phyloP scores from a whole-genome alignment of 106 monocot genomes.

The Dioscorea alata region DNA sequence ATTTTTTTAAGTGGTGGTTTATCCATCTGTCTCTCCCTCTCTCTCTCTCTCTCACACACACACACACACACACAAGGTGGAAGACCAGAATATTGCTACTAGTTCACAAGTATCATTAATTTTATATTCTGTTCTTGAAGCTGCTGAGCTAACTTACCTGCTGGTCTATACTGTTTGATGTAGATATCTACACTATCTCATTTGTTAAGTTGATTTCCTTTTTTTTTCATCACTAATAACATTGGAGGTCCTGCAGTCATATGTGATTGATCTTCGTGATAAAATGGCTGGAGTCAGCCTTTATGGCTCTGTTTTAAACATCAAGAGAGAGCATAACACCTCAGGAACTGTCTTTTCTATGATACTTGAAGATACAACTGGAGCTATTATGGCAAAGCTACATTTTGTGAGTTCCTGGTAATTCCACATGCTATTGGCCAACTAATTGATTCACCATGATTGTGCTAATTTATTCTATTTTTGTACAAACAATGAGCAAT shows the following conservation, averaged over 20 bases:
- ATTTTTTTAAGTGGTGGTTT: no score
- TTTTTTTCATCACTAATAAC: constrained; percentile 1
- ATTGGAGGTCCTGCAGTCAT: constrained; percentile 36
- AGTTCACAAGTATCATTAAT: no score
- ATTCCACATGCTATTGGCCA: neutral
- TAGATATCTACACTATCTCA: neutral
- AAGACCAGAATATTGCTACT: no score
- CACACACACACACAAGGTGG: no score
- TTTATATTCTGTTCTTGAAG: no score
- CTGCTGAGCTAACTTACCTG: neutral
- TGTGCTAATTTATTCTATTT: no score
- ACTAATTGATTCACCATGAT: no score
- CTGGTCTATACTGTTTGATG: neutral
- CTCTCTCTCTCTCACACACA: no score
- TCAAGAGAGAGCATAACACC: constrained; percentile 28
- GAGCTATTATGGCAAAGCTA: constrained; percentile 44
- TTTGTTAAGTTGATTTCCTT: neutral
- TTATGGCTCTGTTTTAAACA: constrained; percentile 45
- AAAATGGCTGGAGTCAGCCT: constrained; percentile 79
- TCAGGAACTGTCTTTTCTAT: constrained; percentile 37
- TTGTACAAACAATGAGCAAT: no score
- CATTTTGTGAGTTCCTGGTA: constrained; percentile 67
- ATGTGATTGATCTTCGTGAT: constrained; percentile 62
- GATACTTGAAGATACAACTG: constrained; percentile 64
- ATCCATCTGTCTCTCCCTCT: no score